Evolutionary conservation across 129 eudicot genomes (phyloP).

Genomic region (sunflower (Helianthus annuus)): HanXRQr2.0-SUNRISE NC_035444.2:132592825-132593324

Average conservation of each 20-base stretch:
- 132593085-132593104: constrained; percentile 24
- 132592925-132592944: neutral
- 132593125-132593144: neutral
- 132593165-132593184: constrained; percentile 52
- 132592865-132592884: neutral
- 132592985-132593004: neutral
- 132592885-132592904: constrained; percentile 3
- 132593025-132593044: constrained; percentile 76
- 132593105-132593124: constrained; percentile 25
- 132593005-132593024: constrained; percentile 8
- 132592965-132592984: constrained; percentile 29
- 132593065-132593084: constrained; percentile 25
- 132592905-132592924: neutral
- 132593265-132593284: constrained; percentile 53
- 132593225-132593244: constrained; percentile 53
- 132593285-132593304: constrained; percentile 49
- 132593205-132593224: constrained; percentile 50
- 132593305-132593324: constrained; percentile 55
- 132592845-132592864: neutral
- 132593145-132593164: constrained; percentile 34
- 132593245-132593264: constrained; percentile 45
- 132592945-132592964: constrained; percentile 56
- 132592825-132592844: neutral
- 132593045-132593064: constrained; percentile 51
- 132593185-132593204: constrained; percentile 46